Base-by-base conservation (phyloP, 202 grass and related monocot species). In the Schoenoplectus tabernaemontani region DNA sequence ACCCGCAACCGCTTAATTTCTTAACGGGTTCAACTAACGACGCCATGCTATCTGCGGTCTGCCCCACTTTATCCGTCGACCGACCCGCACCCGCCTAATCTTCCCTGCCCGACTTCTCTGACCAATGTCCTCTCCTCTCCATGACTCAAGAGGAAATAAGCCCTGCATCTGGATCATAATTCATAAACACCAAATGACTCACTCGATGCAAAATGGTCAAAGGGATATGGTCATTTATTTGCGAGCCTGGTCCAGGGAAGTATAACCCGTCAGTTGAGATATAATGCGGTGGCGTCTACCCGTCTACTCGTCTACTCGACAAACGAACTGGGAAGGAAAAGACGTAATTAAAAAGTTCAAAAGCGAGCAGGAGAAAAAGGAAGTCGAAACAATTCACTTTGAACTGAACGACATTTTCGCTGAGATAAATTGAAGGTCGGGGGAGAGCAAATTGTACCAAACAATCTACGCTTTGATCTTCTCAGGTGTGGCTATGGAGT, bases 261-360 rank as follows among this genome's bases (percentile, higher is more conserved):
- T 5, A n/a, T 43, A 9, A 28, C 10, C 5, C 39, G 33, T 41
- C 58, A 2, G 76, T 28, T 78, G 5, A 16, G 76, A 57, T 60
- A 60, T 78, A 60, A 9, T 56, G 15, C 51, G 32, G 51, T 44
- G 36, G 36, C 56, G 76, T 78, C 76, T 59, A 78, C 51, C 24
- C 37, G 76, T 42, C 28, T 28, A 28, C 28, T 28, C 28, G 28
- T 28, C 28, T 28, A 28, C 28, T 28, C 28, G 28, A 28, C 13
- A 54, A 75, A 75, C 70, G 26, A 75, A 75, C 26, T 20, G 26
- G 70, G 19, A 76, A 50, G 39, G 48, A 76, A 76, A 56, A 54
- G 22, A 43, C 39, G 33, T 34, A 80, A 80, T 17, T 32, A 80
- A 62, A 62, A 79, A 79, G 5, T 54, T 59, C 38, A 62, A 79